Base-by-base conservation (phyloP, 2,329 filamentous ascomycete species). In the Pseudogymnoascus sp. region DNA sequence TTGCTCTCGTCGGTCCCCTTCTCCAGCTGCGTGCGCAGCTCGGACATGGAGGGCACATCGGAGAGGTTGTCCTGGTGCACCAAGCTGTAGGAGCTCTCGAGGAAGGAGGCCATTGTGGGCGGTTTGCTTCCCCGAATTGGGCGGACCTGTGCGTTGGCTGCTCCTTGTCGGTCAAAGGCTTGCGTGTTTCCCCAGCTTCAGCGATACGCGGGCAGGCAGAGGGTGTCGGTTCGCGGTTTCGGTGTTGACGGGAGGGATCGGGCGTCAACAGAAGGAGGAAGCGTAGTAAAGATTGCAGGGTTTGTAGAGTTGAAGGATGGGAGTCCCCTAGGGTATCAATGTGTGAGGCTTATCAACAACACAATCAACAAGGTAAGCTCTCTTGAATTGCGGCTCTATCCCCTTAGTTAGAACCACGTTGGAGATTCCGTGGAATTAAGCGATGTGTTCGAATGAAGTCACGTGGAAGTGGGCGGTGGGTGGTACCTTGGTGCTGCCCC, bases 31-130 rank as follows among this genome's bases (percentile, higher is more conserved):
- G 87, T 91, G 78, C 91, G 92, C 78, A 99, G 83, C 75, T 99
- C 94, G 73, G 92, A 91, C 76, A 94, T 81, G 66, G 89, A 86
- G 63, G 94, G 93, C 72, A 95, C 88, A 76, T 97, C 94, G 69
- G 92, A 90, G 66, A 91, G 84, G 82, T 97, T 97, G 85, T 99
- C 94, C 84, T 94, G 87, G 78, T 97, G 92, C 78, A 99, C 91
- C 79, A 99, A 80, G 78, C 91, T 97, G 84, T 97, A 99, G 68
- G 94, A 85, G 76, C 90, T 89, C 75, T 99, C 94, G 66, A 97
- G 84, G 76, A 96, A 97, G 69, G 89, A 89, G 79, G 93, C 89
- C 93, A 97, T 99, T 78, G 69, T 89, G 83, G 74, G 70, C 65
- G 61, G 63, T 58, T 58, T 59, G 63, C 60, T 59, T 66, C 64